Evolutionary conservation across 208 protist species (phyloP).

Genomic region (Trypanosoma cruzi): DNA sequence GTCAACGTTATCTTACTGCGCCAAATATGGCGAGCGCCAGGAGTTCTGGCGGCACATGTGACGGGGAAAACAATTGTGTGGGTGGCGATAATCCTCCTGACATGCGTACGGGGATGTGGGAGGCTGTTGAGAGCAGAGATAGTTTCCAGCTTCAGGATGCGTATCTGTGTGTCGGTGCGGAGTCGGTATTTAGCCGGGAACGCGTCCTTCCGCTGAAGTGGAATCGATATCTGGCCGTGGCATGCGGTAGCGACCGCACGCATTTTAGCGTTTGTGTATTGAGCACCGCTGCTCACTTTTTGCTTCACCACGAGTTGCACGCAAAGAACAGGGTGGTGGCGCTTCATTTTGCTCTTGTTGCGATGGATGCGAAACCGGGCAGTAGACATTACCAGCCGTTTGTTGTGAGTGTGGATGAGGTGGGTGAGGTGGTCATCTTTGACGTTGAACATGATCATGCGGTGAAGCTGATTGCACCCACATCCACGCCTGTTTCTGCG

Average conservation of each 20-base stretch:
- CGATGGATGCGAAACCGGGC: slow-evolving; percentile 31
- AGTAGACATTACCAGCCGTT: slow-evolving; percentile 30
- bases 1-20: slow-evolving; percentile 21
- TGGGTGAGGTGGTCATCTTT: slow-evolving; percentile 60
- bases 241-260: slow-evolving; percentile 54
- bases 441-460: slow-evolving; percentile 54
- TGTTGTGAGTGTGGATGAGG: slow-evolving; percentile 72
- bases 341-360: slow-evolving; percentile 49
- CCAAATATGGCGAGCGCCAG: background rate
- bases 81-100: background rate
- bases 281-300: slow-evolving; percentile 60
- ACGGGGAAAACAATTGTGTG: background rate
- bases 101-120: slow-evolving; percentile 47
- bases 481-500: background rate
- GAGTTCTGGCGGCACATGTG: background rate
- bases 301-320: slow-evolving; percentile 60
- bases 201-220: slow-evolving; percentile 33
- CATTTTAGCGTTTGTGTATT: slow-evolving; percentile 69
- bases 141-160: slow-evolving; percentile 50
- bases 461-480: slow-evolving; percentile 11
- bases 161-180: slow-evolving; percentile 44
- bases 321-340: slow-evolving; percentile 44
- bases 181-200: slow-evolving; percentile 20
- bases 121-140: slow-evolving; percentile 34
- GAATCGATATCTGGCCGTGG: slow-evolving; percentile 57